These are phyloP conservation scores for Stylonectria norvegica DNA, from an alignment of 2,329 filamentous ascomycete genomes.

Conservation along the genomic window DNA sequence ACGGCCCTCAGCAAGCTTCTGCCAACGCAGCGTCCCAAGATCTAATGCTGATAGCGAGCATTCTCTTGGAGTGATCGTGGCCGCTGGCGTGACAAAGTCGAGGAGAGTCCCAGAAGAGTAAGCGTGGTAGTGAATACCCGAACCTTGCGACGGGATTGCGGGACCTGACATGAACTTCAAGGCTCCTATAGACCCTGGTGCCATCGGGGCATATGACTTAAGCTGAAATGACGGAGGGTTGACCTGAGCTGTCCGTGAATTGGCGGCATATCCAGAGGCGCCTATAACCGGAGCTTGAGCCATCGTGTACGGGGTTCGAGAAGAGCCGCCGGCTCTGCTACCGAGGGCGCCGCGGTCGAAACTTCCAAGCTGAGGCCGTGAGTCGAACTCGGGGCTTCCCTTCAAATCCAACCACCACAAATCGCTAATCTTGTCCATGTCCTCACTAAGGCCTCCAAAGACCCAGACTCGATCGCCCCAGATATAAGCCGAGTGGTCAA, in stretches of 20 bases:
- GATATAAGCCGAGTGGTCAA: constrained; percentile 92
- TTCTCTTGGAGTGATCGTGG: constrained; percentile 79
- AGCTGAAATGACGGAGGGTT: constrained; percentile 64
- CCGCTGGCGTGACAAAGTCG: constrained; percentile 90
- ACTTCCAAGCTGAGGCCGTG: constrained; percentile 55
- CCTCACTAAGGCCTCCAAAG: constrained; percentile 88
- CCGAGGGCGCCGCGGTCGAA: constrained; percentile 45
- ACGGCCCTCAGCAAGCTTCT: constrained; percentile 88
- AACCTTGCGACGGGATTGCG: constrained; percentile 81
- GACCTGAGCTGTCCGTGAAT: constrained; percentile 64
- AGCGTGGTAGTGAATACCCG: constrained; percentile 91
- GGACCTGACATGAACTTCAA: constrained; percentile 80
- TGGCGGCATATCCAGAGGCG: constrained; percentile 63
- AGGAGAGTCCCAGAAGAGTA: constrained; percentile 90
- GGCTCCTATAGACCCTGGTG: constrained; percentile 84
- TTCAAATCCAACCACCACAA: constrained; percentile 97
- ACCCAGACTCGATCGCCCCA: constrained; percentile 93
- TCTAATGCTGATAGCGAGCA: constrained; percentile 90
- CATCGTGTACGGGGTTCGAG: constrained; percentile 51
- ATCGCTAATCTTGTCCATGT: constrained; percentile 96
- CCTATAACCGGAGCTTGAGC: constrained; percentile 51
- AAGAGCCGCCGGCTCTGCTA: constrained; percentile 45
- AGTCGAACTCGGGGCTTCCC: constrained; percentile 80
- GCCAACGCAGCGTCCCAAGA: constrained; percentile 83
- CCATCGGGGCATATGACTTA: constrained; percentile 74